These are phyloP conservation scores for Holtermannia corniformis DNA, from an alignment of 768 basidiomycete genomes.

Conservation along the genomic window DNA sequence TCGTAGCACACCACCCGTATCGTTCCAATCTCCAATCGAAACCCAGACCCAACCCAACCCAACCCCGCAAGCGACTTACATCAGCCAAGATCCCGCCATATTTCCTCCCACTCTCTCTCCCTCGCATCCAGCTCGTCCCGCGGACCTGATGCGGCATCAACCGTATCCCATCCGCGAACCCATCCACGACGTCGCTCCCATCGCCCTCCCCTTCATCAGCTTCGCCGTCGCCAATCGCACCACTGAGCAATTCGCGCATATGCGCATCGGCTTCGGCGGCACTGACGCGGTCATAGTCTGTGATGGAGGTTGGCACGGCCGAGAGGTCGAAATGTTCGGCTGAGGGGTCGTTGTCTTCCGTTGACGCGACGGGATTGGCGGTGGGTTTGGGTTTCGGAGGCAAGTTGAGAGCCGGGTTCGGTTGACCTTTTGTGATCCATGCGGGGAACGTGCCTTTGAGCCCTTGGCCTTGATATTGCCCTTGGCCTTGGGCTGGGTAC, in stretches of 20 bases:
- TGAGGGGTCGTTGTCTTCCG: conserved; percentile 11
- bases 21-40: conserved; percentile 52
- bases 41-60: too few species aligned
- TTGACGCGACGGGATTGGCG: not conserved
- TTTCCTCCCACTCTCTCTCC: conserved; percentile 68
- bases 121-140: conserved; percentile 77
- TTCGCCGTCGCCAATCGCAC: conserved; percentile 51
- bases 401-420: conserved; percentile 3
- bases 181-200: conserved; percentile 62
- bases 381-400: not conserved
- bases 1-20: conserved; percentile 29
- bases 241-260: conserved; percentile 64
- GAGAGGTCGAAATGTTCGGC: conserved; percentile 28
- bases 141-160: conserved; percentile 82
- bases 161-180: conserved; percentile 59
- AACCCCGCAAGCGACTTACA: conserved; percentile 36
- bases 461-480: not conserved
- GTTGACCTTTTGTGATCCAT: conserved; percentile 12
- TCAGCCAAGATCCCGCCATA: conserved; percentile 84
- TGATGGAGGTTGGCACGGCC: conserved; percentile 14
- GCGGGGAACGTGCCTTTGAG: conserved; percentile 12
- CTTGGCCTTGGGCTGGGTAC: not conserved
- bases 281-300: conserved; percentile 23
- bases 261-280: conserved; percentile 64
- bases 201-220: conserved; percentile 47